phyloP scores from a whole-genome alignment of 208 protist species.

The Wallacemonas sp. region DNA sequence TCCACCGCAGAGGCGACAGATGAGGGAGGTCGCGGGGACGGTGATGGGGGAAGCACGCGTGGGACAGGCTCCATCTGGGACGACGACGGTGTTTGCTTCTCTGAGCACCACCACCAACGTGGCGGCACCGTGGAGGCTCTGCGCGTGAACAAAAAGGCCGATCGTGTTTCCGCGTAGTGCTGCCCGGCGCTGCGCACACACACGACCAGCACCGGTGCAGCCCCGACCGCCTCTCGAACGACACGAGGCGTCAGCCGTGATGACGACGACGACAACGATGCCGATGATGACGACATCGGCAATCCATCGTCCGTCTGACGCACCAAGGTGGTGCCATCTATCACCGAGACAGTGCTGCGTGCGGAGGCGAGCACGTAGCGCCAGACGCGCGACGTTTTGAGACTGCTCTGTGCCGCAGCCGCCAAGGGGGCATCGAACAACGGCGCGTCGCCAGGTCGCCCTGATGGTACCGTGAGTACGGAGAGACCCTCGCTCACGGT shows the following conservation, averaged over 20 bases:
- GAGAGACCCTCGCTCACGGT: slow-evolving; percentile 4
- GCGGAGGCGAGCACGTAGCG: background rate
- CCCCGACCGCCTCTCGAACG: background rate
- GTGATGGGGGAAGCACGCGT: too few relatives aligned
- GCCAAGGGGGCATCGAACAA: background rate
- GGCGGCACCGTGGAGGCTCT: slow-evolving; percentile 13
- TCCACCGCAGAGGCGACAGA: too few relatives aligned
- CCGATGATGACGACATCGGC: background rate
- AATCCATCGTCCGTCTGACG: background rate
- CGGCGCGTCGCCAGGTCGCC: background rate
- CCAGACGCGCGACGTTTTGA: background rate
- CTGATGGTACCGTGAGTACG: background rate
- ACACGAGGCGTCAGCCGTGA: background rate
- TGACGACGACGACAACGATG: background rate
- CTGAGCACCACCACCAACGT: background rate
- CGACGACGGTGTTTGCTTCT: background rate
- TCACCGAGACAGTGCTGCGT: too few relatives aligned
- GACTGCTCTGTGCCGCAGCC: background rate
- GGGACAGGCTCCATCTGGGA: too few relatives aligned
- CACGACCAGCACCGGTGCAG: slow-evolving; percentile 23
- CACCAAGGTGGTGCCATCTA: too few relatives aligned
- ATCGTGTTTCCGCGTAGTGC: slow-evolving; percentile 29
- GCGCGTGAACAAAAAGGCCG: slow-evolving; percentile 32
- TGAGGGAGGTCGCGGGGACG: too few relatives aligned
- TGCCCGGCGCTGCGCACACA: slow-evolving; percentile 37